phyloP scores from a whole-genome alignment of 228 moss, liverwort and hornwort species.

The Sphagnum magellanicum region DNA sequence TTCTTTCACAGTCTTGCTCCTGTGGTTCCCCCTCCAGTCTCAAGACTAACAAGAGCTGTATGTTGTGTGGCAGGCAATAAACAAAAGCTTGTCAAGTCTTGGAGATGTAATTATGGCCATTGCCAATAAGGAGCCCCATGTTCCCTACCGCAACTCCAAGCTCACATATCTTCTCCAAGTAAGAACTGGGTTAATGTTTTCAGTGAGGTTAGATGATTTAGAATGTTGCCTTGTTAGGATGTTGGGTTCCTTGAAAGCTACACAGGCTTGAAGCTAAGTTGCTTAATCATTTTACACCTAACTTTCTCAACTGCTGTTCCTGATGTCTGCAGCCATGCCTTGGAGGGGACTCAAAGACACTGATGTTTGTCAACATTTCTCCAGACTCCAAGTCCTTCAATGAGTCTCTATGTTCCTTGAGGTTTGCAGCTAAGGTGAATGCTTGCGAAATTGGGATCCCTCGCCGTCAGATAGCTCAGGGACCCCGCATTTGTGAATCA shows the following conservation, averaged over 20 bases:
- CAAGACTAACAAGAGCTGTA: background rate
- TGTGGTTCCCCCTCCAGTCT: no score
- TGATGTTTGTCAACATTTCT: conserved; percentile 99
- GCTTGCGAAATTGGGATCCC: conserved; percentile 95
- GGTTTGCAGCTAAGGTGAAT: conserved; percentile 97
- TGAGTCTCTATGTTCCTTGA: conserved; percentile 86
- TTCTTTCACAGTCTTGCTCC: no score
- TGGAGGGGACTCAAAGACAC: conserved; percentile 97
- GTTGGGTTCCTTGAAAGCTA: no score
- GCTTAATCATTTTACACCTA: no score
- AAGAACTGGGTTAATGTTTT: background rate
- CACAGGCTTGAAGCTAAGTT: no score
- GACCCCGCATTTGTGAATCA: conserved; percentile 41
- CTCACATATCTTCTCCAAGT: conserved; percentile 97
- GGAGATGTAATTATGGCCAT: conserved; percentile 96
- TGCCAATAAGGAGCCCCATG: conserved; percentile 88
- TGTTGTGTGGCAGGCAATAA: conserved; percentile 62
- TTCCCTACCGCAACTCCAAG: conserved; percentile 95
- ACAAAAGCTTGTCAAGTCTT: conserved; percentile 93
- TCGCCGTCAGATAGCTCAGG: conserved; percentile 63
- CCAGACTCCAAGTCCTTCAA: conserved; percentile 86
- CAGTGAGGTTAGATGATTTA: no score
- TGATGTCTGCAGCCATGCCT: conserved; percentile 69
- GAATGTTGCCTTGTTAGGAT: no score
- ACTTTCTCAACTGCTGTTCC: no score